phyloP scores from a whole-genome alignment of 345 rosid genomes.

The Orychophragmus violaceus region DNA sequence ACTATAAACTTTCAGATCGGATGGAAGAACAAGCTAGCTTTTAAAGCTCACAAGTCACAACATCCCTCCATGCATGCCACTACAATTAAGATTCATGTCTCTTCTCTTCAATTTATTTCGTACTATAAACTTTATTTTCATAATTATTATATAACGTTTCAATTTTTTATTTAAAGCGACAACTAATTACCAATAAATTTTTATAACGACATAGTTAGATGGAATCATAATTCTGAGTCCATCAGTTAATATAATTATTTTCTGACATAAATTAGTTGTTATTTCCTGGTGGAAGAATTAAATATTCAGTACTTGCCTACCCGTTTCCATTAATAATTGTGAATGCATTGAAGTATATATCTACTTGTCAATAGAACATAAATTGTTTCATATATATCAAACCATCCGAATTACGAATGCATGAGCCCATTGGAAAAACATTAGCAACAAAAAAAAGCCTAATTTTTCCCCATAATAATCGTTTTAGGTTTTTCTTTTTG shows the following conservation, averaged over 20 bases:
- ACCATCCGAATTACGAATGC: background rate
- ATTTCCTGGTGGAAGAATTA: constrained; percentile 29
- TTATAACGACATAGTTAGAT: background rate
- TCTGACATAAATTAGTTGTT: constrained; percentile 24
- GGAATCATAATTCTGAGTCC: constrained; percentile 4
- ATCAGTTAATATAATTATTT: background rate
- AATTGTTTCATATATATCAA: constrained; percentile 9
- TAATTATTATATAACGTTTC: background rate
- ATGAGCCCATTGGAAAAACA: background rate
- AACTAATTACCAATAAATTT: background rate
- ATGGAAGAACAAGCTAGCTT: constrained; percentile 8
- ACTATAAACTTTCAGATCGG: background rate
- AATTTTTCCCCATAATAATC: no score
- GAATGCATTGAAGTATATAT: constrained; percentile 24
- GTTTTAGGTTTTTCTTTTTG: background rate
- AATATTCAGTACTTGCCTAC: constrained; percentile 30
- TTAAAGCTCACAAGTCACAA: constrained; percentile 15
- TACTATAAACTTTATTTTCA: background rate
- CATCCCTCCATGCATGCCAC: constrained; percentile 17
- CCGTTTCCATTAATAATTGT: constrained; percentile 19
- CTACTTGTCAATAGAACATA: constrained; percentile 14
- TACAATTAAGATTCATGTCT: constrained; percentile 16
- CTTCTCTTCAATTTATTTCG: background rate
- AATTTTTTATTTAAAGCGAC: constrained; percentile 3
- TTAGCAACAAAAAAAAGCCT: no score